These are phyloP conservation scores for Scheffersomyces stipitis DNA, from an alignment of 805 yeast genomes.

Conservation along the genomic window DNA sequence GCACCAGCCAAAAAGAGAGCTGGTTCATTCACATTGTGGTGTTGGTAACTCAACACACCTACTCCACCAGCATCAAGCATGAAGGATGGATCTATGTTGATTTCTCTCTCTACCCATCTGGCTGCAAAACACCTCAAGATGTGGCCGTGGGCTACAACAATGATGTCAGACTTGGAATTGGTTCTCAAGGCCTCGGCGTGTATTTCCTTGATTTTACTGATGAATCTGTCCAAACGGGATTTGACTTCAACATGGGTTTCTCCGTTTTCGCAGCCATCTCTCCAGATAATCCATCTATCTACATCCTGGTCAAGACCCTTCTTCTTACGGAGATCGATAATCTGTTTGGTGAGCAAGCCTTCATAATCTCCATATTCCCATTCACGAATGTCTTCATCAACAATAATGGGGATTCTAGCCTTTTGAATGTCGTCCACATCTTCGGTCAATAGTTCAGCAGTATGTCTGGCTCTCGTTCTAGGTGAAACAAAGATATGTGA, in stretches of 20 bases:
- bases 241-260: constrained; percentile 69
- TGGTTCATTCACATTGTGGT: constrained; percentile 80
- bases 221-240: constrained; percentile 67
- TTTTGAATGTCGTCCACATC: constrained; percentile 44
- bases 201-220: constrained; percentile 59
- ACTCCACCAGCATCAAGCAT: constrained; percentile 94
- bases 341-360: constrained; percentile 71
- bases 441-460: constrained; percentile 64
- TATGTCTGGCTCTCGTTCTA: constrained; percentile 72
- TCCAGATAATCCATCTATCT: constrained; percentile 76
- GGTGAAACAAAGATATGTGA: constrained; percentile 78
- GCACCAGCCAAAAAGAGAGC: constrained; percentile 85
- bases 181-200: constrained; percentile 55
- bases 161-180: constrained; percentile 62
- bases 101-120: constrained; percentile 72
- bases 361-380: constrained; percentile 98
- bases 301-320: constrained; percentile 54
- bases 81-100: constrained; percentile 70
- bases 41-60: constrained; percentile 89
- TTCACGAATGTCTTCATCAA: constrained; percentile 75
- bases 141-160: constrained; percentile 93
- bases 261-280: constrained; percentile 91
- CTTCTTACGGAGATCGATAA: constrained; percentile 54
- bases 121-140: constrained; percentile 86
- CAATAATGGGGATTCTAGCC: constrained; percentile 40